Base-by-base conservation (phyloP, 116 monocot genomes). In the Cymodocea nodosa region DNA sequence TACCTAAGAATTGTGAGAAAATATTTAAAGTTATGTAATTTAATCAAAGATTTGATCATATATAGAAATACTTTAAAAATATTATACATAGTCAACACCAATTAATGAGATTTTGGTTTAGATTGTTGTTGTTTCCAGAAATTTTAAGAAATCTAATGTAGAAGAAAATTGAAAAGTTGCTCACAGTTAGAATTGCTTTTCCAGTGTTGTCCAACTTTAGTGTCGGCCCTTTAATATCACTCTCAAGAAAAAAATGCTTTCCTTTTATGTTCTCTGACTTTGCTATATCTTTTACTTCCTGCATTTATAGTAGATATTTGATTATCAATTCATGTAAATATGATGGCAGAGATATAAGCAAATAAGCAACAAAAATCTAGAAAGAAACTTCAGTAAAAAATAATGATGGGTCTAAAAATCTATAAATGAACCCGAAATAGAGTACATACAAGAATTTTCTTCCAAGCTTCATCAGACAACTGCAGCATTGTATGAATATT, bases 191-290 rank as follows among this genome's bases (percentile, higher is more conserved):
- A 56, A 81, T 90, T 57, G 94, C 85, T 73, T 90, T 95, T 51
- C 95, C 95, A 18, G 95, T 90, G 51, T 90, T 86, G 72, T 90
- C 90, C 64, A 90, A 83, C 69, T 95, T 95, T 65, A 87, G 55
- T 52, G 85, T 85, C n/a, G 95, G 90, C 34, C 95, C 95, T 85
- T 85, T 95, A 18, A 95, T 85, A 76, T 95, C 90, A 56, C 81
- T 65, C 76, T 95, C 90, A 53, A 95, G 83, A 60, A 90, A 75
- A 78, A 95, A 95, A 20, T 79, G 74, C 62, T 87, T 95, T 50
- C 90, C 90, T 74, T 83, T 95, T 20, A 87, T 74, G 71, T 72
- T 14, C 35, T 79, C 85, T 59, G 83, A 56, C 68, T 66, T 73
- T 36, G 80, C 79, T 67, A 95, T 85, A 44, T 90, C 95, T 74